These are phyloP conservation scores for Fraxinus ornus DNA, from an alignment of 305 asterid genomes.

Conservation along the genomic window DNA sequence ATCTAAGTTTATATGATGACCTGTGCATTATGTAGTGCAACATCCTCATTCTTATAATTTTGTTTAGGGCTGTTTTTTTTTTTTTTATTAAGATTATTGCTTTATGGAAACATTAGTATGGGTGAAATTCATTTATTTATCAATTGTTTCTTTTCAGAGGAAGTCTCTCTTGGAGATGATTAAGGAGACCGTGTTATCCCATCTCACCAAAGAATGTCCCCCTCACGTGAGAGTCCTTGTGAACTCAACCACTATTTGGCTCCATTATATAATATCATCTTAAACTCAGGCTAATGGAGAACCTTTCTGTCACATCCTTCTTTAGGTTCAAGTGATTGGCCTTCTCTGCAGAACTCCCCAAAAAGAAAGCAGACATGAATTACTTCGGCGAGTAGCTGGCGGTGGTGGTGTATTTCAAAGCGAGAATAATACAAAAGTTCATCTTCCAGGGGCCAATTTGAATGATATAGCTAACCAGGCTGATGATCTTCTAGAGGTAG, in stretches of 20 bases:
- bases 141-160: constrained; percentile 55
- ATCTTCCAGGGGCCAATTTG: constrained; percentile 93
- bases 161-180: constrained; percentile 89
- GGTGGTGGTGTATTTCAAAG: constrained; percentile 91
- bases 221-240: constrained; percentile 59
- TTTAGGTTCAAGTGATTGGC: constrained; percentile 94
- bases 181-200: constrained; percentile 93
- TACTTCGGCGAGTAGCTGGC: constrained; percentile 91
- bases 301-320: constrained; percentile 17
- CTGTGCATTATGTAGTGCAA: background rate
- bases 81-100: background rate
- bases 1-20: background rate
- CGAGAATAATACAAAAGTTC: constrained; percentile 76
- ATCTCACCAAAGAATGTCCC: constrained; percentile 92
- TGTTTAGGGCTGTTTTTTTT: background rate
- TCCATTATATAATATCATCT: background rate
- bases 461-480: constrained; percentile 96
- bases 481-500: constrained; percentile 91
- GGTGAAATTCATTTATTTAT: constrained; percentile 16
- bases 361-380: constrained; percentile 89
- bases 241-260: constrained; percentile 9
- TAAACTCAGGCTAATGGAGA: constrained; percentile 23
- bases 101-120: constrained; percentile 20
- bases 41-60: constrained; percentile 3
- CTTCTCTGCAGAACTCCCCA: constrained; percentile 90